Percentiles rank a stretch among this genome's conserved stretches.
Evolutionary conservation across 345 rosid species (phyloP).

Genomic region (Hevea brasiliensis): DNA sequence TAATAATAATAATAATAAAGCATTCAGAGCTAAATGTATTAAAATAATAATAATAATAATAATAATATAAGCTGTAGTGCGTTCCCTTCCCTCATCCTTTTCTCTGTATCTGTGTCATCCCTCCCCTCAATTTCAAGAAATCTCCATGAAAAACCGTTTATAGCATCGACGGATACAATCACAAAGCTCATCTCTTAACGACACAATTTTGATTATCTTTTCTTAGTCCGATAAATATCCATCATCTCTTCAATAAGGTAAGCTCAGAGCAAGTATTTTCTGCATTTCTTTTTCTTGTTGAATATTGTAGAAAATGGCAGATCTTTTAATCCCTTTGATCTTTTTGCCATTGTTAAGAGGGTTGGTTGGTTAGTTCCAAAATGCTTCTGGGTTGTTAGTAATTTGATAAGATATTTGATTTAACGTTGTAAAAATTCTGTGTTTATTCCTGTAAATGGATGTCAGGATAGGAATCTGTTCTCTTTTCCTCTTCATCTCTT

Average conservation of each 20-base stretch:
- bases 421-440: neutral
- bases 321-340: neutral
- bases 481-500: neutral
- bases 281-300: neutral
- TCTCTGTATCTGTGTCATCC: neutral
- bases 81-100: neutral
- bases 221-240: neutral
- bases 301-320: neutral
- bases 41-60: neutral
- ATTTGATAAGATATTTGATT: neutral
- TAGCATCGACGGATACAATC: neutral
- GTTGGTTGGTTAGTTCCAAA: neutral
- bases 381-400: neutral
- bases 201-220: neutral
- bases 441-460: too few species aligned
- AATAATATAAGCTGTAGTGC: neutral
- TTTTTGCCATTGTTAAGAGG: neutral
- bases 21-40: too few species aligned
- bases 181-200: neutral
- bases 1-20: too few species aligned
- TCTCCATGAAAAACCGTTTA: neutral
- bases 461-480: neutral
- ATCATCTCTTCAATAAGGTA: slow-evolving; percentile 3
- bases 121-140: neutral
- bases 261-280: neutral